Percentiles rank a stretch among this genome's conserved stretches.
Conservation (phyloP, 1,139 yeast species). For the Nematodospora anomalae region DNA sequence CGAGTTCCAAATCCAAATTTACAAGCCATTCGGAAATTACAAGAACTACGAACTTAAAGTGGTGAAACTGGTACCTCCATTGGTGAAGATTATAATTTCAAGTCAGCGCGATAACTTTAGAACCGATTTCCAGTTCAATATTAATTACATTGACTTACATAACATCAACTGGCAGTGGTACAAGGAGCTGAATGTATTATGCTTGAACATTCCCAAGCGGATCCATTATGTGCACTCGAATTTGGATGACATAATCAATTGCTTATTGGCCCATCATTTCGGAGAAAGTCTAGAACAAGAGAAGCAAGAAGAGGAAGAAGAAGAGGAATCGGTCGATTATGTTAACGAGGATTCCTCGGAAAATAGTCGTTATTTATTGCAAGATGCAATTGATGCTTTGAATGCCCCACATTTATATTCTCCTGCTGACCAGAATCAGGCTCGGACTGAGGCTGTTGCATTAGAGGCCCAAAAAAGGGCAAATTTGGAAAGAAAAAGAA, state of each 20-base stretch:
- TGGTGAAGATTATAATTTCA: constrained; percentile 30
- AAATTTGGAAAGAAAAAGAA: constrained; percentile 7
- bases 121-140: constrained; percentile 33
- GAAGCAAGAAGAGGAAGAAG: constrained; percentile 1
- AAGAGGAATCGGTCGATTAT: constrained; percentile 3
- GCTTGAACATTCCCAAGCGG: constrained; percentile 43
- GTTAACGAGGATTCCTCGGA: constrained; percentile 4
- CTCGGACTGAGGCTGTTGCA: constrained; percentile 7
- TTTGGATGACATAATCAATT: constrained; percentile 15
- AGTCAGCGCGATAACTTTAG: constrained; percentile 36
- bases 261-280: constrained; percentile 8
- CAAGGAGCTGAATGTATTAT: constrained; percentile 33
- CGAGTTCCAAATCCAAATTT: constrained; percentile 39
- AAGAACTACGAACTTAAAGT: constrained; percentile 41
- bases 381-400: constrained; percentile 8
- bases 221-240: constrained; percentile 15
- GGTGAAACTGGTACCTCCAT: constrained; percentile 22
- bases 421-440: background rate
- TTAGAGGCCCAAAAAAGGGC: constrained; percentile 7
- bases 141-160: constrained; percentile 33
- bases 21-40: constrained; percentile 37
- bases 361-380: constrained; percentile 7
- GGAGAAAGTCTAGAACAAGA: constrained; percentile 1
- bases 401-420: background rate
- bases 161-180: constrained; percentile 41